These are phyloP conservation scores for Echites panduratus DNA, from an alignment of 257 asterid genomes.

Conservation along the genomic window DNA sequence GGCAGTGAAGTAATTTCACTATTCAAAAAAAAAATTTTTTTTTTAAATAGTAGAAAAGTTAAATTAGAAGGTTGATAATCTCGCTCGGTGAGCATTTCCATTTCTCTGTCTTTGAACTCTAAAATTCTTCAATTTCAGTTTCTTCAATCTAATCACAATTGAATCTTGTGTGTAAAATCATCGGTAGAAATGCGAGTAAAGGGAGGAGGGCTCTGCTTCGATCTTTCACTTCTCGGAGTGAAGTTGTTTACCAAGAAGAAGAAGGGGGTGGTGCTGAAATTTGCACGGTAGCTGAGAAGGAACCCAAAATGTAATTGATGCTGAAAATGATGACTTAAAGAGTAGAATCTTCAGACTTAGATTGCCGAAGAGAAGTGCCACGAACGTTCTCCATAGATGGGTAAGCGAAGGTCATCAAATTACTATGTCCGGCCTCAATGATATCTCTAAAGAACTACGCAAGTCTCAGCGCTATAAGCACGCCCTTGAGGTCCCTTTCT, in stretches of 20 bases:
- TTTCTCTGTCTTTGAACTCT: constrained; percentile 1
- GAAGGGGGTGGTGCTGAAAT: constrained; percentile 10
- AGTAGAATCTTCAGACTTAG: constrained; percentile 75
- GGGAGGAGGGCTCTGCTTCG: constrained; percentile 28
- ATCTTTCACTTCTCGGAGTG: constrained; percentile 48
- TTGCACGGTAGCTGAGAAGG: background rate
- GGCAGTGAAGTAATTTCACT: too few species aligned
- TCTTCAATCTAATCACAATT: background rate
- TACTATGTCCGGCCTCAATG: constrained; percentile 59
- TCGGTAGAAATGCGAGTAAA: constrained; percentile 31
- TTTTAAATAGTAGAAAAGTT: too few species aligned
- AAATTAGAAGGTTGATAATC: too few species aligned
- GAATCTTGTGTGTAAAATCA: constrained; percentile 17
- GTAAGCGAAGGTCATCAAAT: constrained; percentile 53
- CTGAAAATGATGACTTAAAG: constrained; percentile 59
- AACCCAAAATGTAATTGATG: background rate
- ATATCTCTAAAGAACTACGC: constrained; percentile 70
- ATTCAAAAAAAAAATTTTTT: too few species aligned
- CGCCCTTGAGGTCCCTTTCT: constrained; percentile 73
- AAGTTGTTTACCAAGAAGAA: constrained; percentile 33
- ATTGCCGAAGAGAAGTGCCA: constrained; percentile 82
- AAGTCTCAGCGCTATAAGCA: constrained; percentile 71
- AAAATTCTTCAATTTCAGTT: background rate
- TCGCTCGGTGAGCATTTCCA: constrained; percentile 40
- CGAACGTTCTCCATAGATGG: constrained; percentile 72